Evolutionary conservation across 2,329 filamentous ascomycete genomes (phyloP), one percentile per base, ranked within the genome.

Genomic region (Apiospora aurea): DNA sequence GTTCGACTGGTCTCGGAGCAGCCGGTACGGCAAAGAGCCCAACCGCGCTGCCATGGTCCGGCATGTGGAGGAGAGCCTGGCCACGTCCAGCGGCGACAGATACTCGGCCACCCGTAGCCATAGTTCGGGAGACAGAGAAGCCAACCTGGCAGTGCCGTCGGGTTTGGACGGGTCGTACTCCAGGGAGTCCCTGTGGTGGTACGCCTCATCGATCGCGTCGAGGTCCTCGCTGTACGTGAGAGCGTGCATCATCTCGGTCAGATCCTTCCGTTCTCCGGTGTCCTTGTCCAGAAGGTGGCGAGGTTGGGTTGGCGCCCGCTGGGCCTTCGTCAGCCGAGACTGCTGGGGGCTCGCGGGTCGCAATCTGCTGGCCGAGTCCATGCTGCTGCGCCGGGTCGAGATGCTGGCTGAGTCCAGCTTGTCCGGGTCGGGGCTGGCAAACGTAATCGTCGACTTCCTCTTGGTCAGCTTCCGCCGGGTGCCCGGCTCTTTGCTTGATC

Each of bases 241-340:
- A 47, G 66, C 66, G 43, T 68, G 66, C 43, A 68, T 13, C 66
- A 68, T 68, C 24, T 68, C 66, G 24, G 66, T 68, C 29, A 68
- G 43, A n/a, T 68, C 66, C 66, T 68, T 68, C 16, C 66, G 66
- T 43, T 68, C 66, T 44, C 66, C 66, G 24, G 66, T 68, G 43
- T 68, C 46, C 34, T 68, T 68, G 24, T 68, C 66, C 14, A 68
- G 43, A 21, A 68, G 14, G 16, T 47, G 43, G 43, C 14, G 24
- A 47, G 66, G 66, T 21, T 61, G 53, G 4, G 29, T 61, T 38
- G 53, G 29, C 43, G 43, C 24, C 43, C 41, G 66, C 24, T 21
- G 14, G 16, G 66, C 24, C 43, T 47, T 24, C 7, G 41, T 34
- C 29, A 11, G 7, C n/a, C n/a, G 53, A n/a, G 29, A 11, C n/a